Evolutionary conservation across 1,284 basidiomycete species (phyloP).

Genomic region (Cryptococcus sp.): DNA sequence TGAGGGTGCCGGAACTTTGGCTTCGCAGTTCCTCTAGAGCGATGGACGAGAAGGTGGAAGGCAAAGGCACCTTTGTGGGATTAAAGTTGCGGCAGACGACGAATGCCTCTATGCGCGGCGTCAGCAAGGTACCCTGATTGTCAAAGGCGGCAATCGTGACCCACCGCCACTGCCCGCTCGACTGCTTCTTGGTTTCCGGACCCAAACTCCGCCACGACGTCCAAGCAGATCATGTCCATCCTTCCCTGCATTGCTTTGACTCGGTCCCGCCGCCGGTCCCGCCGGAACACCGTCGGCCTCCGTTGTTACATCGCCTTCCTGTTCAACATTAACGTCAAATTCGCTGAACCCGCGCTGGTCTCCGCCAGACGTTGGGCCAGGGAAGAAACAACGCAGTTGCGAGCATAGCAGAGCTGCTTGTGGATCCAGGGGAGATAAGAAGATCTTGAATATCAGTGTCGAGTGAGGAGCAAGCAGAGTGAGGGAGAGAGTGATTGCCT

Average conservation of each 20-base stretch:
- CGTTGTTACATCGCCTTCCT: conserved; percentile 26
- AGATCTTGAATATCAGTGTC: conserved; percentile 62
- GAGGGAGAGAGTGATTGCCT: conserved; percentile 59
- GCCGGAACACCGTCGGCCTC: not conserved
- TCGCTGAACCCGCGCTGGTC: conserved; percentile 16
- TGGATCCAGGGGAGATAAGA: conserved; percentile 55
- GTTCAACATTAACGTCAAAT: conserved; percentile 25
- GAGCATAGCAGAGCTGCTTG: conserved; percentile 55
- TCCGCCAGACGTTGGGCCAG: conserved; percentile 32
- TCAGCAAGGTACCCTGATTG: not conserved
- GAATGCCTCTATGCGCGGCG: conserved; percentile 57
- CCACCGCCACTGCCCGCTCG: conserved; percentile 52
- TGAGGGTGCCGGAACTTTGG: conserved; percentile 41
- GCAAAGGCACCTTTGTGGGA: conserved; percentile 43
- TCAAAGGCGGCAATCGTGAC: conserved; percentile 9
- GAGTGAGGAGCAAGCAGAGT: conserved; percentile 58
- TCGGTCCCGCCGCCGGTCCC: not conserved
- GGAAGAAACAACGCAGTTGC: conserved; percentile 56
- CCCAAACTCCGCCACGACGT: conserved; percentile 52
- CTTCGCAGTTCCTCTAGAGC: conserved; percentile 33
- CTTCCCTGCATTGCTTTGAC: conserved; percentile 7
- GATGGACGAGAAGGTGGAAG: conserved; percentile 26
- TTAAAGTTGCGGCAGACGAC: conserved; percentile 58
- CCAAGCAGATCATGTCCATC: conserved; percentile 39
- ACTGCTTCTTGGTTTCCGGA: conserved; percentile 53